Base-by-base conservation (phyloP, 2,329 filamentous ascomycete species). In the Stagonosporopsis cucurbitacearum region DNA sequence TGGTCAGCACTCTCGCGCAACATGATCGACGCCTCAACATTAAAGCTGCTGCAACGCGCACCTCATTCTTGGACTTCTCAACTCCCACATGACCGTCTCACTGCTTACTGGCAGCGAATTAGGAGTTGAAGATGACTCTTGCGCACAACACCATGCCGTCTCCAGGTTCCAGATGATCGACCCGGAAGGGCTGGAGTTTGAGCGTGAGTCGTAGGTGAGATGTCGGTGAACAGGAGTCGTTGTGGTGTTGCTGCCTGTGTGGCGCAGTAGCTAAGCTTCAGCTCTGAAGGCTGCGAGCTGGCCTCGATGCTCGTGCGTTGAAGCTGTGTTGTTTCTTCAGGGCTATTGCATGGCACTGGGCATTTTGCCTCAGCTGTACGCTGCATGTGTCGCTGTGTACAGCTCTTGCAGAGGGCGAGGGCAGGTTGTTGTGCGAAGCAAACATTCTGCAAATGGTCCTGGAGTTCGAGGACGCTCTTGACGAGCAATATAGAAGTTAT, bases 41-140 rank as follows among this genome's bases (percentile, higher is more conserved):
- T 26, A 19, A 54, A 54, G 43, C 28, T 22, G 22, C 20, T 26
- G 37, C 15, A n/a, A 19, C n/a, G 12, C 39, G 4, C 32, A 36
- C 45, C 45, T 33, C 35, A 32, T 23, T 30, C 41, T 20, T 17
- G 23, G 13, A 15, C 13, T 28, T 28, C 20, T 3, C 39, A 41
- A 15, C 39, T 26, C 6, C 12, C 39, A 41, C 23, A 23, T 41
- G 39, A 26, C 39, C 23, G 26, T 26, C 15, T 23, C 32, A 5
- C 49, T 20, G 2, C 17, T 32, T 51, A 4, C 11, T n/a, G 41
- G 15, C 9, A 28, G 33, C 26, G 49, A 25, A n/a, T n/a, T 11
- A 13, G 33, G 22, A 19, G 39, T 42, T 25, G 20, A 13, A 40
- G 12, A 47, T 53, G 48, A 50, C 48, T 37, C 48, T 36, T 41